Evolutionary conservation across 768 basidiomycete species (phyloP), one percentile per base, ranked within the genome.

Genomic region (Arthromyces matolae): DNA sequence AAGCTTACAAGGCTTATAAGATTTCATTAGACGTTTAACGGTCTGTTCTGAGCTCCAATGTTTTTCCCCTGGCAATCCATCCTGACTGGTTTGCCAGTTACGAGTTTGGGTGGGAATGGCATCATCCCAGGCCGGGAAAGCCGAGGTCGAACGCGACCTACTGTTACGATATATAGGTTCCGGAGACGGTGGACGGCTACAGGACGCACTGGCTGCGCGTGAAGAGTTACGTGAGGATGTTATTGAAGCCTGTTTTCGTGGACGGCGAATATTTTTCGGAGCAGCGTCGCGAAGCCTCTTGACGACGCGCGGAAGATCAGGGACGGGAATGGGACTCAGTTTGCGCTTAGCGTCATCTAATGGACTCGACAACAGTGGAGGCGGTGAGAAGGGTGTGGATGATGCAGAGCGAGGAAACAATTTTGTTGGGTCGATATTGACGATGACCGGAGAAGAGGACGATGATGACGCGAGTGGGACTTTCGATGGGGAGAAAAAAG

Each of bases 1-100:
- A 34, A 13, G 72, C 84, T 59, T 54, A 89, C 89, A 86, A 43
- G 71, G 64, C 65, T 84, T 84, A 57, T 90, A 90, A 0, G 77
- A 74, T 57, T 79, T 84, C 64, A 83, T 77, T 1, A 89, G 69
- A 28, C 68, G 62, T 54, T 68, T 71, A 9, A 91, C 84, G 6
- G 85, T 84, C 16, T 64, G 64, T 58, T 84, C 85, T 10, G 82
- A 85, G 63, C 81, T 86, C 38, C 82, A 62, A 56, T 83, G 78
- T 1, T 58, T 67, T 1, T 67, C 60, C 5, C 79, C 80, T 1
- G 79, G 77, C 18, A 64, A 64, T 1, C 81, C 83, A 43, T 78
- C 71, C 36, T 80, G 77, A 18, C 70, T 61, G 28, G 67, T 65
- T 8, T 71, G 71, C 79, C 85, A 86, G 35, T 68, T 67, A 14